Evolutionary conservation across 2,329 filamentous ascomycete genomes (phyloP).

Genomic region (Talaromyces piceae): DNA sequence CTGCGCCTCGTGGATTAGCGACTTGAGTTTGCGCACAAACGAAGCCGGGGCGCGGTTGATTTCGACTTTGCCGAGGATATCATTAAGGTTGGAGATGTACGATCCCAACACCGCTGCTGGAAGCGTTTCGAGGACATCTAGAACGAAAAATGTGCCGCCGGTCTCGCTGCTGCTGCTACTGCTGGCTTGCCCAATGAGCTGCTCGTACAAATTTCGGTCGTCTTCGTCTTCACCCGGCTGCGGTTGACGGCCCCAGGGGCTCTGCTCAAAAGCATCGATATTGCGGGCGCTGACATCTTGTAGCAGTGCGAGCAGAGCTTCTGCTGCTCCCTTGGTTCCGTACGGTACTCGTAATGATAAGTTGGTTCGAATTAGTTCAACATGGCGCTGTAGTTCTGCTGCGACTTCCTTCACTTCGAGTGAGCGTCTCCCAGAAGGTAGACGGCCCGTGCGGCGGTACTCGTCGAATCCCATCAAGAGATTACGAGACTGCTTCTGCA

Average conservation of each 20-base stretch:
- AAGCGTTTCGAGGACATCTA: slow-evolving; percentile 32
- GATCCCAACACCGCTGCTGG: slow-evolving; percentile 24
- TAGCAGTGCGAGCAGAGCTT: slow-evolving; percentile 31
- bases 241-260: slow-evolving; percentile 25
- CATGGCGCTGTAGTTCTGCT: slow-evolving; percentile 22
- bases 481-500: slow-evolving; percentile 26
- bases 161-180: not conserved
- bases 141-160: slow-evolving; percentile 21
- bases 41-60: slow-evolving; percentile 31
- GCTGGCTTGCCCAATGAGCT: slow-evolving; percentile 31
- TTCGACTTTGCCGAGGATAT: slow-evolving; percentile 36
- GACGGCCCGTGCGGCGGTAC: slow-evolving; percentile 30
- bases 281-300: slow-evolving; percentile 32
- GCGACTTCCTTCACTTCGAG: slow-evolving; percentile 27
- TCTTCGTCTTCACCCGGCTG: slow-evolving; percentile 32
- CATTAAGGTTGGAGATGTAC: slow-evolving; percentile 22
- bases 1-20: slow-evolving; percentile 24
- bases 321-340: slow-evolving; percentile 30
- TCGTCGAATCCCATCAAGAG: slow-evolving; percentile 32
- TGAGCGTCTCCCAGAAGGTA: slow-evolving; percentile 15
- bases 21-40: slow-evolving; percentile 27
- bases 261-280: slow-evolving; percentile 32
- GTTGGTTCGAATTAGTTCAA: slow-evolving; percentile 26
- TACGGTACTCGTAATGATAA: slow-evolving; percentile 27
- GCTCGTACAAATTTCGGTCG: slow-evolving; percentile 36